Base-by-base conservation (phyloP, 2,329 filamentous ascomycete genomes). In the Corniculantispora saksenae region DNA sequence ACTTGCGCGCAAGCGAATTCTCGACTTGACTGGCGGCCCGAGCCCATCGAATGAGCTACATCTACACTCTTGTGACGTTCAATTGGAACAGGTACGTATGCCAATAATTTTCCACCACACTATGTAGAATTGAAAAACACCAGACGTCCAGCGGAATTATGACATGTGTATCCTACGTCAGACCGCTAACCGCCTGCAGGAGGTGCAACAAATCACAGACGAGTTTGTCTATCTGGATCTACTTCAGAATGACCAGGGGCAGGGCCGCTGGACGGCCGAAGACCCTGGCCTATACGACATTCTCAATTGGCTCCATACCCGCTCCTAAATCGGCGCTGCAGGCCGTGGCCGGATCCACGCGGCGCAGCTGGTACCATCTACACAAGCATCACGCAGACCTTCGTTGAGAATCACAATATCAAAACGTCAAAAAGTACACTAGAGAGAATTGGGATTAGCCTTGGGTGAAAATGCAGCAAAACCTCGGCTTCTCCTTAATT, bases 261-360 rank as follows among this genome's bases (percentile, higher is more conserved):
- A 84, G 76, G 84, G 85, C 71, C 85, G 86, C 77, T 90, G 87
- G 87, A 87, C 82, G 70, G 81, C 77, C 68, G 87, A 89, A 72
- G 87, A 89, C 72, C 87, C 87, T 2, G 85, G 82, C 68, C 76
- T 88, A 61, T 79, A 83, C 62, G 78, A 81, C 57, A 83, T 89
- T 65, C 81, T 84, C 72, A 82, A 85, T 74, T 89, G 87, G 87
- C 75, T 89, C 61, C 81, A 83, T 64, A 79, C 58, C 48, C 58
- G 64, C 43, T 56, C 43, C 27, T 63, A 50, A 54, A 27, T 38
- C n/a, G 40, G 7, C 25, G 1, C 38, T n/a, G 17, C 23, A 43
- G 27, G 15, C 35, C 12, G 38, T 38, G 21, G 35, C 38, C 6
- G 40, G 40, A 32, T 58, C 40, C 54, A 43, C 38, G 23, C 13